Percentiles rank a stretch among this genome's conserved stretches.
These are phyloP conservation scores for Podospora sp. DNA, from an alignment of 495 filamentous ascomycete genomes.

Conservation along the genomic window DNA sequence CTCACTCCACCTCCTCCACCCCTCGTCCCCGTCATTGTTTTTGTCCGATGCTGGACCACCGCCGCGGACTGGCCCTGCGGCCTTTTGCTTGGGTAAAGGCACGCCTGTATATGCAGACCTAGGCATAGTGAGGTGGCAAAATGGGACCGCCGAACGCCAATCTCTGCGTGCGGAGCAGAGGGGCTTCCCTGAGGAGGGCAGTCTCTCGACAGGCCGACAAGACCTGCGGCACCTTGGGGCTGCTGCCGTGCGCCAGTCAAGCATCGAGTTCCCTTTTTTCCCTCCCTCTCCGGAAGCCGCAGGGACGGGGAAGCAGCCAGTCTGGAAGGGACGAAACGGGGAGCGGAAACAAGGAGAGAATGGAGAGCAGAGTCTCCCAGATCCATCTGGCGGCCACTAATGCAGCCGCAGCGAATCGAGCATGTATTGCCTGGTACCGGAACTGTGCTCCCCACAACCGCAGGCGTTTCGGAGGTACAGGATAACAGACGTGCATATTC, in stretches of 20 bases:
- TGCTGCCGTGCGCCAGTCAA: slow-evolving; percentile 38
- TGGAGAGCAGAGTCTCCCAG: slow-evolving; percentile 36
- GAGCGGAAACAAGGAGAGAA: slow-evolving; percentile 10
- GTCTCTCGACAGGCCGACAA: slow-evolving; percentile 21
- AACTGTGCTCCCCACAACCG: slow-evolving; percentile 25
- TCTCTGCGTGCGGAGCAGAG: slow-evolving; percentile 29
- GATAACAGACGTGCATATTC: slow-evolving; percentile 42
- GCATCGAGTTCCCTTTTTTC: slow-evolving; percentile 18
- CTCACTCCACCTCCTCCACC: slow-evolving; percentile 19
- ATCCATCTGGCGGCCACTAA: slow-evolving; percentile 57
- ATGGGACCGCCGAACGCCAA: slow-evolving; percentile 47
- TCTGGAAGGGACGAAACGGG: slow-evolving; percentile 16
- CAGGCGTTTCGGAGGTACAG: slow-evolving; percentile 36
- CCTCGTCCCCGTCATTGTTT: slow-evolving; percentile 24
- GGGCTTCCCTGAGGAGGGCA: slow-evolving; percentile 27
- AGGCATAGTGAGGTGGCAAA: slow-evolving; percentile 50
- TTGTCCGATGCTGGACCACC: slow-evolving; percentile 41
- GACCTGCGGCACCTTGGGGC: slow-evolving; percentile 24
- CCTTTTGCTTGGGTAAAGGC: slow-evolving; percentile 39
- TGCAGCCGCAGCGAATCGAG: slow-evolving; percentile 46
- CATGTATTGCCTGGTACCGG: slow-evolving; percentile 36
- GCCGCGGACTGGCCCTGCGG: slow-evolving; percentile 23
- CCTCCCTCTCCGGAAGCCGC: slow-evolving; percentile 27
- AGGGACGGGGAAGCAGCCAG: slow-evolving; percentile 30
- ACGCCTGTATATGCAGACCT: slow-evolving; percentile 46